Conservation (phyloP, 352 stramenopile species). For the Phytophthora pistaciae region DNA sequence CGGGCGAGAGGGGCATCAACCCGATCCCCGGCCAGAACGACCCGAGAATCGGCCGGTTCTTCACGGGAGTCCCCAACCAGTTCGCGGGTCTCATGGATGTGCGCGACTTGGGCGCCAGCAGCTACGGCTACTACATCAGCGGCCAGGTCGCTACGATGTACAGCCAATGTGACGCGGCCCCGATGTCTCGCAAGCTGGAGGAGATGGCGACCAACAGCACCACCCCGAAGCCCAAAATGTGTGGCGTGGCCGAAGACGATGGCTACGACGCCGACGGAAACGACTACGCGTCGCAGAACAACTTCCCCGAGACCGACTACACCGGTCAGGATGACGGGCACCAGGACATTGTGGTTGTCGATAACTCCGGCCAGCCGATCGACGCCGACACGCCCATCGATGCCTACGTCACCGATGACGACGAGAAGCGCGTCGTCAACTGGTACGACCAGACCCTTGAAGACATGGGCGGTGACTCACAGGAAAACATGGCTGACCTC, state of each 20-base stretch:
- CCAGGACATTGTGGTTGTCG: constrained; percentile 27
- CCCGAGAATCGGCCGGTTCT: constrained; percentile 43
- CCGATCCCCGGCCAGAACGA: constrained; percentile 43
- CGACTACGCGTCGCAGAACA: constrained; percentile 35
- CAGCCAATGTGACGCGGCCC: constrained; percentile 43
- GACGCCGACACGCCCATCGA: constrained; percentile 17
- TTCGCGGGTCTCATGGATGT: constrained; percentile 62
- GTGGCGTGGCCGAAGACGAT: constrained; percentile 19
- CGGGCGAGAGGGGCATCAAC: constrained; percentile 41
- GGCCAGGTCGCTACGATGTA: constrained; percentile 56
- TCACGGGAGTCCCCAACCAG: constrained; percentile 43
- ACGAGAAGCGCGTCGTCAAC: constrained; percentile 42
- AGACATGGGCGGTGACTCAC: constrained; percentile 38
- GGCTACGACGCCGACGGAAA: constrained; percentile 25
- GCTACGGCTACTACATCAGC: constrained; percentile 70
- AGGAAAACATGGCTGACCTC: constrained; percentile 56
- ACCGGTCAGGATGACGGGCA: constrained; percentile 31
- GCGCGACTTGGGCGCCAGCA: constrained; percentile 51
- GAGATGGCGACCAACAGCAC: constrained; percentile 16
- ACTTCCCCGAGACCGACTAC: constrained; percentile 38
- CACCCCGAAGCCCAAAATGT: constrained; percentile 10
- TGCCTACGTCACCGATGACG: constrained; percentile 36
- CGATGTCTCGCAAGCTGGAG: constrained; percentile 31
- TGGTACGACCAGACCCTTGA: constrained; percentile 58
- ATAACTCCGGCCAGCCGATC: constrained; percentile 29